A percentile compares a stretch with the other conserved stretches of the same genome.
phyloP scores from a whole-genome alignment of 2,329 filamentous ascomycete genomes.

The Moelleriella libera region DNA sequence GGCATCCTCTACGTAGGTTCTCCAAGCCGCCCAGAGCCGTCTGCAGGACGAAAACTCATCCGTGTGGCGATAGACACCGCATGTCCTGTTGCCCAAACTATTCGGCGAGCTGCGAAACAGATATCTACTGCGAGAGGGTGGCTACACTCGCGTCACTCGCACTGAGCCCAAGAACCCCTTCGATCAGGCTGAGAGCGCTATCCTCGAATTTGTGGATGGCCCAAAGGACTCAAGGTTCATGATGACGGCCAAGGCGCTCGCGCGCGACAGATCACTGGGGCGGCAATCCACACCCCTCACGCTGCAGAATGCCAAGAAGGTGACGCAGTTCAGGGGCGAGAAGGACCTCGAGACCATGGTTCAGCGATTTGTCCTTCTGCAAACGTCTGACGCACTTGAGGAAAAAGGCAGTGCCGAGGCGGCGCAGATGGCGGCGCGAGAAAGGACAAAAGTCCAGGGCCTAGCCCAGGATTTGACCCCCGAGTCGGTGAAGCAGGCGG shows the following conservation, averaged over 20 bases:
- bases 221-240: conserved; percentile 89
- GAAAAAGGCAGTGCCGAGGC: conserved; percentile 8
- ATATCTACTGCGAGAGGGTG: conserved; percentile 67
- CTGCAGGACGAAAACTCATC: background rate
- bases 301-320: conserved; percentile 65
- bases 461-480: conserved; percentile 17
- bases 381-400: conserved; percentile 5
- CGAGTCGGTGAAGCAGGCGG: conserved; percentile 8
- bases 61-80: conserved; percentile 39
- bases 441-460: conserved; percentile 16
- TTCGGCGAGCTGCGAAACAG: conserved; percentile 71
- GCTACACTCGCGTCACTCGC: conserved; percentile 88
- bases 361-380: conserved; percentile 19
- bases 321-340: conserved; percentile 63
- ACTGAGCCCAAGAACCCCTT: conserved; percentile 73
- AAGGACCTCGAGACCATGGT: conserved; percentile 55
- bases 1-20: conserved; percentile 69
- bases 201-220: conserved; percentile 90
- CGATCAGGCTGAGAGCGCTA: conserved; percentile 80
- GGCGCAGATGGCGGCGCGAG: conserved; percentile 10
- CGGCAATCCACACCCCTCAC: conserved; percentile 57
- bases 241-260: conserved; percentile 77
- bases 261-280: conserved; percentile 42
- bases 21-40: no score
- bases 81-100: conserved; percentile 66